Base-by-base conservation (phyloP, 2,329 filamentous ascomycete genomes). In the Fusarium robinianum region DNA sequence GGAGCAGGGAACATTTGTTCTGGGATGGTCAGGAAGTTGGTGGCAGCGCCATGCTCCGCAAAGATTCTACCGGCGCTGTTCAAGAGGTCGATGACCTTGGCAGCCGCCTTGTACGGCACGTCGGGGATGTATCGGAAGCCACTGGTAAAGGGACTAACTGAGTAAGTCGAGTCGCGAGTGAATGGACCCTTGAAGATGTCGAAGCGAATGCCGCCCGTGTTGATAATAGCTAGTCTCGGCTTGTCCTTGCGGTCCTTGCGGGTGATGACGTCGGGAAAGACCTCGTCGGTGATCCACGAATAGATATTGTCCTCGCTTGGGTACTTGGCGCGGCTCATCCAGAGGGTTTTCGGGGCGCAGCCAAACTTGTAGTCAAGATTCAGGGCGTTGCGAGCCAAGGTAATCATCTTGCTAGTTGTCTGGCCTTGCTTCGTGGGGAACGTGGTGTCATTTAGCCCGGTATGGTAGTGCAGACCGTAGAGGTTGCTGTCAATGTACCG, bases 401-500 rank as follows among this genome's bases (percentile, higher is more conserved):
- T 64, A 49, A 97, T 96, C 62, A 81, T 77, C 14, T 73, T 67
- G 30, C 83, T 89, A 9, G 90, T 85, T 41, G 87, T 85, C 37
- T 75, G 78, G 12, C 92, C 92, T 32, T 85, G 77, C 10, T 84
- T 73, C 0, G 92, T 96, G 2, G 81, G 77, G 63, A 97, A 97
- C 0, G 82, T 86, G 0, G 80, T 75, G 11, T 78, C 74, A 57
- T 92, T 84, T 19, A 87, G 80, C 0, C 81, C 81, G 3, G 87
- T 88, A 65, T 97, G 92, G 60, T 94, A 80, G 59, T 91, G 79
- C 46, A 95, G 78, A 1, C 90, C 94, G 49, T 83, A 87, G 0
- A 96, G 75, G 58, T 97, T 97, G 70, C 91, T 96, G 70, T 97
- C 92, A 49, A 97, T 92, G 68, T 96, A 97, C 46, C 85, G 80